phyloP scores from a whole-genome alignment of 495 filamentous ascomycete genomes.

The Hamigera avellanea region DNA sequence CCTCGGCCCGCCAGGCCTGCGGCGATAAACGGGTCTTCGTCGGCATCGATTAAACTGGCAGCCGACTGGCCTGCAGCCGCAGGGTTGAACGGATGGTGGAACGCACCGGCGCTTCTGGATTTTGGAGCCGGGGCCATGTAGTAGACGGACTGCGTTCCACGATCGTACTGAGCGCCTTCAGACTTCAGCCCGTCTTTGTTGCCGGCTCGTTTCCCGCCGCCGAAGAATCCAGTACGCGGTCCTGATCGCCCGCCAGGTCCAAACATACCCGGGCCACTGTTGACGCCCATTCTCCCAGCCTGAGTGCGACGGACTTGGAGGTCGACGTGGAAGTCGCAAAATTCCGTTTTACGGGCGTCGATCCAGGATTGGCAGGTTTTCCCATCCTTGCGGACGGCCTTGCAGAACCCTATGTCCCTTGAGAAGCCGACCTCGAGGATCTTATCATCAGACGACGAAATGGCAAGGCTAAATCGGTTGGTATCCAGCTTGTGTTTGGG shows the following conservation, averaged over 20 bases:
- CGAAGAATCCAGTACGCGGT: constrained; percentile 35
- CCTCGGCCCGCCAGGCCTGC: constrained; percentile 35
- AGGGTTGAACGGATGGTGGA: constrained; percentile 14
- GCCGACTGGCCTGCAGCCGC: constrained; percentile 32
- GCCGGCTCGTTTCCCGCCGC: constrained; percentile 23
- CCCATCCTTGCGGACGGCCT: constrained; percentile 72
- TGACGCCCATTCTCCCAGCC: constrained; percentile 67
- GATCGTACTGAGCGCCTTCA: constrained; percentile 48
- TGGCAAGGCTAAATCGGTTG: constrained; percentile 68
- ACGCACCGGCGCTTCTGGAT: constrained; percentile 5
- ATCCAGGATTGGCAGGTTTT: constrained; percentile 74
- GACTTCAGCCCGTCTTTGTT: constrained; percentile 25
- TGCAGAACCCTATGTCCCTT: constrained; percentile 83
- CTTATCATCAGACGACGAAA: constrained; percentile 75
- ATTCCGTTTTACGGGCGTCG: constrained; percentile 74
- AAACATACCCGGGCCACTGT: constrained; percentile 39
- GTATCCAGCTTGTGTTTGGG: constrained; percentile 58
- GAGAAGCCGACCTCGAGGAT: constrained; percentile 81
- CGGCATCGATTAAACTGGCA: constrained; percentile 57
- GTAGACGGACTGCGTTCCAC: constrained; percentile 41
- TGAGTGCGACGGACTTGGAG: constrained; percentile 60
- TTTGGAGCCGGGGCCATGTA: constrained; percentile 40
- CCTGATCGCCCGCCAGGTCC: constrained; percentile 35
- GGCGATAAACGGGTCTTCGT: constrained; percentile 44
- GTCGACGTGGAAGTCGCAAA: constrained; percentile 89